phyloP scores from a whole-genome alignment of 148 eudicot species.

The Chenopodium album region DNA sequence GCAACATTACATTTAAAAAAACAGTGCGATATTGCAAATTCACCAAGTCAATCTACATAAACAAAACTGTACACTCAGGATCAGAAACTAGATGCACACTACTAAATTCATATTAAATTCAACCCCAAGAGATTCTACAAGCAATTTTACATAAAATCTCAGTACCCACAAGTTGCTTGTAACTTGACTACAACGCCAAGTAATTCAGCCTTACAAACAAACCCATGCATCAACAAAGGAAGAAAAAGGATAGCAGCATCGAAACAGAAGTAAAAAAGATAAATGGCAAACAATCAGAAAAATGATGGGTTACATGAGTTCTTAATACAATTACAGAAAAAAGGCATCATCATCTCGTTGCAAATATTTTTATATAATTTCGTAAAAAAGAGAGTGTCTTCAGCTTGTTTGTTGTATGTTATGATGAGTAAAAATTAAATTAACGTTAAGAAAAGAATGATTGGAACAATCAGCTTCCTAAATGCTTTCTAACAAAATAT shows the following conservation, averaged over 20 bases:
- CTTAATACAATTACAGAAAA: not conserved
- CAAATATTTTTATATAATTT: no score
- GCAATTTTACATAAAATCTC: not conserved
- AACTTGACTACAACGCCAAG: not conserved
- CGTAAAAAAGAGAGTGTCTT: no score
- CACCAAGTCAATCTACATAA: not conserved
- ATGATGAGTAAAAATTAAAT: no score
- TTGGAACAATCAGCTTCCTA: no score
- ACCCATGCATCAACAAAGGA: not conserved
- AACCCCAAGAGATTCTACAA: not conserved
- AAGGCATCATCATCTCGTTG: not conserved
- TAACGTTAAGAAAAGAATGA: no score
- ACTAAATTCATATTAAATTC: not conserved
- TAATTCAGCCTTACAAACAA: not conserved
- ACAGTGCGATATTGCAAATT: not conserved
- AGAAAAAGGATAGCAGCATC: not conserved
- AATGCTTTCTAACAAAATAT: no score
- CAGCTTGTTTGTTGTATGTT: no score
- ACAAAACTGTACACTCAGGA: not conserved
- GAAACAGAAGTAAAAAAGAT: not conserved
- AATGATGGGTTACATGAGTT: not conserved
- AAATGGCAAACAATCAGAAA: not conserved
- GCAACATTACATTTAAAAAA: not conserved
- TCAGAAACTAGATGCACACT: not conserved
- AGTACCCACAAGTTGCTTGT: not conserved